Evolutionary conservation across 805 yeast species (phyloP).

Genomic region (Starmerella gropengiesseri): DNA sequence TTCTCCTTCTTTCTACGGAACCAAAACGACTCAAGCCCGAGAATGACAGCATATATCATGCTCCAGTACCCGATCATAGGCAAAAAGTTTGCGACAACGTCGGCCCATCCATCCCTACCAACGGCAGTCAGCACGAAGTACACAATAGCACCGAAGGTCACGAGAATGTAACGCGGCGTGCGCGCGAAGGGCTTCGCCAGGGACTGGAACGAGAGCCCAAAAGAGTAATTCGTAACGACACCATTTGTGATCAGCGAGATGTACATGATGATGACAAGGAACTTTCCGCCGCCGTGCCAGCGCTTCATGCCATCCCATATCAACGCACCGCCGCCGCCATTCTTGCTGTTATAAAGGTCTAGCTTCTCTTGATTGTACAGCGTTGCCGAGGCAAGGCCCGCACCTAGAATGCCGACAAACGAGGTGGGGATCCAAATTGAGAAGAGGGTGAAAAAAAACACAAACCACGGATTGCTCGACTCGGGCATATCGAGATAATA

Average conservation of each 20-base stretch:
- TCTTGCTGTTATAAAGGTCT: constrained; percentile 39
- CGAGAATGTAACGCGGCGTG: constrained; percentile 72
- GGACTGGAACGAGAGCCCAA: constrained; percentile 68
- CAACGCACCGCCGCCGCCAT: constrained; percentile 63
- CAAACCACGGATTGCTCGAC: constrained; percentile 42
- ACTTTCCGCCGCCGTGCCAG: constrained; percentile 73
- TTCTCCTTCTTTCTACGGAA: constrained; percentile 46
- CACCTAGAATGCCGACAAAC: constrained; percentile 65
- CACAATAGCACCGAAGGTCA: constrained; percentile 48
- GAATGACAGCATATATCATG: constrained; percentile 61
- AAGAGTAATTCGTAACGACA: constrained; percentile 68
- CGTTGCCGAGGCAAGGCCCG: constrained; percentile 60
- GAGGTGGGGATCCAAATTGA: constrained; percentile 62
- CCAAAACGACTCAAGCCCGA: constrained; percentile 60
- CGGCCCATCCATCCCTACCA: constrained; percentile 61
- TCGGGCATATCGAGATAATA: constrained; percentile 76
- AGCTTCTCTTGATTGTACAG: constrained; percentile 36
- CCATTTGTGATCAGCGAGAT: constrained; percentile 72
- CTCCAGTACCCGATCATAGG: constrained; percentile 93
- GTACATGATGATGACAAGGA: constrained; percentile 56
- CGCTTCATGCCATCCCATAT: constrained; percentile 50
- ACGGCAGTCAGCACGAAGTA: constrained; percentile 63
- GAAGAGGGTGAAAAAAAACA: constrained; percentile 52
- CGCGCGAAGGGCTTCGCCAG: constrained; percentile 38
- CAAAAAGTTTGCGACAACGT: constrained; percentile 65